Conservation (phyloP, 2,329 filamentous ascomycete species). For the Macrophomina pseudophaseolina region DNA sequence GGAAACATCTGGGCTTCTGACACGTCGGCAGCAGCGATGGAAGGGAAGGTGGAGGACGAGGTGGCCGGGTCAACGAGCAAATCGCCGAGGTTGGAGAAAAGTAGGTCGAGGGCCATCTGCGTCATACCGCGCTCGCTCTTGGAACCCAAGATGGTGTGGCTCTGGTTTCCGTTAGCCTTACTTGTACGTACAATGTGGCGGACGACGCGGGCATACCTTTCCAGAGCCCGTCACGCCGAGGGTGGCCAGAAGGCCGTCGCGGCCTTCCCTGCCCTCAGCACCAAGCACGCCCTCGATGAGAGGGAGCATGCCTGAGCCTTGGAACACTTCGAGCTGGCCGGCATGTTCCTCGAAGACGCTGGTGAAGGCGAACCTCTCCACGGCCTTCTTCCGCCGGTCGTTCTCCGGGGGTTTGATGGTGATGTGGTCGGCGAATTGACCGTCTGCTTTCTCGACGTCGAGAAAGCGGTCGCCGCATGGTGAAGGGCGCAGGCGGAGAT, state of each 20-base stretch:
- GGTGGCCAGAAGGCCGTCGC: slow-evolving; percentile 89
- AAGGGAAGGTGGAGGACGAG: slow-evolving; percentile 69
- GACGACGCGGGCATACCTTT: slow-evolving; percentile 67
- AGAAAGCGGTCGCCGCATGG: slow-evolving; percentile 70
- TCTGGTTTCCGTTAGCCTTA: slow-evolving; percentile 58
- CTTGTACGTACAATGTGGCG: background rate
- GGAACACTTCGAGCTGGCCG: slow-evolving; percentile 84
- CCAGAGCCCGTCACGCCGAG: slow-evolving; percentile 94
- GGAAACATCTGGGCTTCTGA: slow-evolving; percentile 80
- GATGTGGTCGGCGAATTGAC: slow-evolving; percentile 53
- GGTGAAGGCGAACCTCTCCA: slow-evolving; percentile 95
- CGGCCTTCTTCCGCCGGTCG: slow-evolving; percentile 80
- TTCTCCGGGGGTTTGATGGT: slow-evolving; percentile 70
- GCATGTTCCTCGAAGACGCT: slow-evolving; percentile 88
- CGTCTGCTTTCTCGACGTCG: slow-evolving; percentile 66
- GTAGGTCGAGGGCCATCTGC: slow-evolving; percentile 86
- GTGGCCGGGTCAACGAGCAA: slow-evolving; percentile 68
- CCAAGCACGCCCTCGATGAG: slow-evolving; percentile 83
- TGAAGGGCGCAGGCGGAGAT: slow-evolving; percentile 72
- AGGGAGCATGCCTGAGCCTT: slow-evolving; percentile 74
- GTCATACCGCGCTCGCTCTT: slow-evolving; percentile 85
- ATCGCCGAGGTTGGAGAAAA: slow-evolving; percentile 80
- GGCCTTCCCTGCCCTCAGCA: slow-evolving; percentile 73
- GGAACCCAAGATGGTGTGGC: slow-evolving; percentile 92
- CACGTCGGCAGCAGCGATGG: slow-evolving; percentile 75